Base-by-base conservation (phyloP, 2,329 filamentous ascomycete species). In the Mycosphaerella sp. region DNA sequence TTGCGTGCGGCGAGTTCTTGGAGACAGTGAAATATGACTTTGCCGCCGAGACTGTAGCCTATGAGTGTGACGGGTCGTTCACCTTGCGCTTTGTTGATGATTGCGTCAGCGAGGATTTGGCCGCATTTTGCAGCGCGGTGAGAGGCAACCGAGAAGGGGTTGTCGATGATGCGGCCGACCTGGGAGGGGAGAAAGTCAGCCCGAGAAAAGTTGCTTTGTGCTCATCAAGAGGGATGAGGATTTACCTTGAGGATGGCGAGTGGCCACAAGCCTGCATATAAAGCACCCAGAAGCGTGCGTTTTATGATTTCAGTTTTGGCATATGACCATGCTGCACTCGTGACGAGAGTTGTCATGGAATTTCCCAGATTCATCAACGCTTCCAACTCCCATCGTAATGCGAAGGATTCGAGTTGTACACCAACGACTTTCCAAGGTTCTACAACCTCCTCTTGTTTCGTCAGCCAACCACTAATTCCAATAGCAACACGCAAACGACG, bases 391-490 rank as follows among this genome's bases (percentile, higher is more conserved):
- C 87, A 97, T 47, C 87, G 80, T 23, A 97, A 74, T 2, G 85
- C 86, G 65, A 95, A 96, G 0, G 85, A 81, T 70, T 97, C 92
- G 31, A 70, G 82, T 82, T 59, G 86, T 77, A 29, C 78, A 1
- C 86, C 87, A 31, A 97, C 73, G 29, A 85, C 83, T 45, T 80
- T 79, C 93, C 93, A 98, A 0, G 87, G 87, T 26, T 81, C 78
- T 14, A 84, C 74, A n/a, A 89, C 81, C 54, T 93, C 85, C 40
- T 86, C 80, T 46, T 84, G 80, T 36, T 84, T 78, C 0, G 80
- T 85, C 8, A 93, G 72, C 85, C 90, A 95, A 9, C 93, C 93
- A 46, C 83, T 86, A 50, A 95, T 80, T 21, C 85, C 87, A 59
- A 97, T 84, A 0, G 86, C 86, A n/a, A 96, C 80, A 31, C 91